A percentile compares a stretch with the other conserved stretches of the same genome.
phyloP scores from a whole-genome alignment of 169 alveolate genomes.

The Theileria equi region DNA sequence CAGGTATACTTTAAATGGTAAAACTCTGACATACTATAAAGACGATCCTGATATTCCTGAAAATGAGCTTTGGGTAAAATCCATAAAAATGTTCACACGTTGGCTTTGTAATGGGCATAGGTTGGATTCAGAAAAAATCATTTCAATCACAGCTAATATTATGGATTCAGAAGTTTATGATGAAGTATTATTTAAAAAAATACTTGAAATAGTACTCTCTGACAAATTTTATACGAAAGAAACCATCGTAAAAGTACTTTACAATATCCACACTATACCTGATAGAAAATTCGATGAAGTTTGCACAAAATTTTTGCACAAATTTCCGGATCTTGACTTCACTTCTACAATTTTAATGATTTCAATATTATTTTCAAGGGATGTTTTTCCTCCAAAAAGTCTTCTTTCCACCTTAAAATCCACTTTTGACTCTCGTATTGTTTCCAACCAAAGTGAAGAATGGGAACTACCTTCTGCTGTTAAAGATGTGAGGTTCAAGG shows the following conservation, averaged over 20 bases:
- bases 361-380: background rate
- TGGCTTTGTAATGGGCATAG: background rate
- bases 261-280: constrained; percentile 17
- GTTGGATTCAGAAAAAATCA: background rate
- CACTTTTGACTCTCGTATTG: background rate
- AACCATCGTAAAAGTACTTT: constrained; percentile 11
- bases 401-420: background rate
- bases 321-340: background rate
- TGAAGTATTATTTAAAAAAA: background rate
- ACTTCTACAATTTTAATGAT: background rate
- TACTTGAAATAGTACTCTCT: constrained; percentile 1
- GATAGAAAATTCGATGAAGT: background rate
- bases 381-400: background rate
- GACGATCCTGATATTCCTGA: no score
- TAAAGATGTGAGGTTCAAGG: background rate
- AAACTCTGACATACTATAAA: no score
- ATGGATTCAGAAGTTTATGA: constrained; percentile 9
- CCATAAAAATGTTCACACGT: background rate
- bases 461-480: constrained; percentile 6
- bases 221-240: background rate
- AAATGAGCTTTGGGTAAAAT: background rate
- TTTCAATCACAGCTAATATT: constrained; percentile 7
- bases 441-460: background rate
- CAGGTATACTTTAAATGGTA: no score
- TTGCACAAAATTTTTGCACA: background rate